phyloP scores from a whole-genome alignment of 1,139 yeast genomes.

The Nakaseomyces bracarensis region DNA sequence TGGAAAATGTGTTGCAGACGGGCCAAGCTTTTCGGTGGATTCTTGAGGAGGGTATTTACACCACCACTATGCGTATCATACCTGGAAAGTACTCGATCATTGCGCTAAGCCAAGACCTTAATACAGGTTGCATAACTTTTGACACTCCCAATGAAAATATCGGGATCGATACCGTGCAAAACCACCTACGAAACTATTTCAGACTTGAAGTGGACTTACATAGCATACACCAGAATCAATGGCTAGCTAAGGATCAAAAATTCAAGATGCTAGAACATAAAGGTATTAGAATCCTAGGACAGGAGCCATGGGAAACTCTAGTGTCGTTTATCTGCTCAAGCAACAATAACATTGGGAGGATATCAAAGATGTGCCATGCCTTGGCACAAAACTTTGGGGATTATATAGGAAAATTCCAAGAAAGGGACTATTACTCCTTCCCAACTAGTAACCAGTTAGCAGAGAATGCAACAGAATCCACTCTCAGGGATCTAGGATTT shows the following conservation, averaged over 20 bases:
- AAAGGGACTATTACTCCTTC: conserved; percentile 57
- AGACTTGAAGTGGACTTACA: conserved; percentile 49
- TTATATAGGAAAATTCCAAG: conserved; percentile 47
- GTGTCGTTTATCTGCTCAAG: conserved; percentile 88
- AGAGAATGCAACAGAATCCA: conserved; percentile 35
- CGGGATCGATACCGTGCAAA: conserved; percentile 14
- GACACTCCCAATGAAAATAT: conserved; percentile 14
- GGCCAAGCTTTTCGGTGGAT: conserved; percentile 68
- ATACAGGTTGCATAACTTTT: conserved; percentile 18
- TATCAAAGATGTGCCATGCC: conserved; percentile 85
- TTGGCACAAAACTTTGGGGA: conserved; percentile 68
- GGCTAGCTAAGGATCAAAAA: conserved; percentile 52
- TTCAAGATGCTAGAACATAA: conserved; percentile 34
- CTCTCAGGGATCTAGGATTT: conserved; percentile 48
- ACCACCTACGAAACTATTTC: conserved; percentile 59
- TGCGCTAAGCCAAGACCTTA: conserved; percentile 30
- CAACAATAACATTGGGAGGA: conserved; percentile 90
- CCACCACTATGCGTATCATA: conserved; percentile 21
- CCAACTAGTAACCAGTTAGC: conserved; percentile 55
- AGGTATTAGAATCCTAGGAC: conserved; percentile 79
- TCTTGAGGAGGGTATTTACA: conserved; percentile 20
- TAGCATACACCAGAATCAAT: conserved; percentile 44
- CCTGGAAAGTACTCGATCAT: conserved; percentile 29
- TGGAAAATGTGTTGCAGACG: conserved; percentile 70
- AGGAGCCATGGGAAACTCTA: conserved; percentile 95